Conservation (phyloP, 163 green algal species). For the Prototheca wickerhamii region DNA sequence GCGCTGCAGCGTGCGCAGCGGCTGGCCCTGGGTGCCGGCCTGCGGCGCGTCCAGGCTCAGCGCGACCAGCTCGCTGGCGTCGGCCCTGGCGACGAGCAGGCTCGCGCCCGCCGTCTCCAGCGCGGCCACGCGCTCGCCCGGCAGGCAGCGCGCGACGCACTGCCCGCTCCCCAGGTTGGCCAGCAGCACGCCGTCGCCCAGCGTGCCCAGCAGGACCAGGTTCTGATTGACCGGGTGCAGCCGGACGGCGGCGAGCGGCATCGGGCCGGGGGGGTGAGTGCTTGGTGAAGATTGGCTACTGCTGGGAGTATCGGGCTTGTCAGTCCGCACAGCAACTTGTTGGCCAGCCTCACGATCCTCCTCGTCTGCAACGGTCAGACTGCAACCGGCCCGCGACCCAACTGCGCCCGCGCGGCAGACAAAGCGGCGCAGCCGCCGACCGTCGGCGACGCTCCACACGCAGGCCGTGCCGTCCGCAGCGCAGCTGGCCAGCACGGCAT, state of each 20-base stretch:
- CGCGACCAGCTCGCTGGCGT: background rate
- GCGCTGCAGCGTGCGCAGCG: no score
- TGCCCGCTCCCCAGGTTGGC: background rate
- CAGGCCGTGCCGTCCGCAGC: constrained; percentile 10
- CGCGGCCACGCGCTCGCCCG: no score
- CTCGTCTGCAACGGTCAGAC: no score
- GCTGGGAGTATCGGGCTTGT: no score
- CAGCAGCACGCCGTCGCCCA: background rate
- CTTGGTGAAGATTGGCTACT: no score
- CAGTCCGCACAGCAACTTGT: no score
- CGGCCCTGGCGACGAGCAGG: background rate
- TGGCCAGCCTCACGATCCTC: no score
- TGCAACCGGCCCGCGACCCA: no score
- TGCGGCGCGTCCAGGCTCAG: no score
- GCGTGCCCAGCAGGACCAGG: constrained; percentile 24
- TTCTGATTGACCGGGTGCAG: constrained; percentile 27
- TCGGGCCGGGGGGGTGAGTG: background rate
- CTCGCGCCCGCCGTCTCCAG: no score
- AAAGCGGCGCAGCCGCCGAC: constrained; percentile 2
- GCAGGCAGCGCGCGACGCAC: background rate
- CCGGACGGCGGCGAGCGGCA: background rate
- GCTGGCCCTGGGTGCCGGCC: no score
- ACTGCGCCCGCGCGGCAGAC: background rate
- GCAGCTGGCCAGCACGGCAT: constrained; percentile 9
- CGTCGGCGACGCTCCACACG: constrained; percentile 6